phyloP scores from a whole-genome alignment of 2,329 filamentous ascomycete genomes.

The Ambrosiella beaveri region DNA sequence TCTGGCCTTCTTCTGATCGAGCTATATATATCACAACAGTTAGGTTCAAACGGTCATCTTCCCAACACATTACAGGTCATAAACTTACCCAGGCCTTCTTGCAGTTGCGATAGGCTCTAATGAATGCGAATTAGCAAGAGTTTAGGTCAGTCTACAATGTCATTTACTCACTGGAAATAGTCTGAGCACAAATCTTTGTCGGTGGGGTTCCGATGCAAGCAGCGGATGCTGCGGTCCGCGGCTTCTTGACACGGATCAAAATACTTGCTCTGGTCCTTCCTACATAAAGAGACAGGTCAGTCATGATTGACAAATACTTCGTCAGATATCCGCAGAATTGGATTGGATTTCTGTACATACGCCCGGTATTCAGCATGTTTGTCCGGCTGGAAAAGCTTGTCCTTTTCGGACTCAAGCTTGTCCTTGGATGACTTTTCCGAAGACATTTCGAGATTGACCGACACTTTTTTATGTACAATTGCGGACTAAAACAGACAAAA shows the following conservation, averaged over 20 bases:
- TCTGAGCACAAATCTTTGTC: slow-evolving; percentile 82
- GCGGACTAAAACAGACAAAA: too few species aligned
- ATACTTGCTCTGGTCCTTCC: slow-evolving; percentile 77
- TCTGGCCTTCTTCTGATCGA: slow-evolving; percentile 9
- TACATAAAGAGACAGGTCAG: slow-evolving; percentile 21
- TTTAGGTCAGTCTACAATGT: background rate
- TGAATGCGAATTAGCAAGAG: background rate
- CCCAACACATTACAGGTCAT: background rate
- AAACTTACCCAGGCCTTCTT: slow-evolving; percentile 75
- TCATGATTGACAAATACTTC: too few species aligned
- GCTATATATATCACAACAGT: slow-evolving; percentile 1
- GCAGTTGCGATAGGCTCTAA: slow-evolving; percentile 79
- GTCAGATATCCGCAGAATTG: too few species aligned
- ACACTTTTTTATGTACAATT: too few species aligned
- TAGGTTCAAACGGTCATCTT: background rate
- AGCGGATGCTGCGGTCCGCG: slow-evolving; percentile 68
- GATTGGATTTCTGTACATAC: slow-evolving; percentile 2
- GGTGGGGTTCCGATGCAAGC: slow-evolving; percentile 72
- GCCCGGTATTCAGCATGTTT: slow-evolving; percentile 11
- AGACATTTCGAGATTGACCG: background rate
- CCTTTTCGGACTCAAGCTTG: background rate
- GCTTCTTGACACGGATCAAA: slow-evolving; percentile 93
- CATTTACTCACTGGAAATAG: slow-evolving; percentile 71
- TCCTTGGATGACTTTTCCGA: slow-evolving; percentile 8
- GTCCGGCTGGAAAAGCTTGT: slow-evolving; percentile 2